phyloP scores from a whole-genome alignment of 257 asterid species.

The Oldenlandia corymbosa region DNA sequence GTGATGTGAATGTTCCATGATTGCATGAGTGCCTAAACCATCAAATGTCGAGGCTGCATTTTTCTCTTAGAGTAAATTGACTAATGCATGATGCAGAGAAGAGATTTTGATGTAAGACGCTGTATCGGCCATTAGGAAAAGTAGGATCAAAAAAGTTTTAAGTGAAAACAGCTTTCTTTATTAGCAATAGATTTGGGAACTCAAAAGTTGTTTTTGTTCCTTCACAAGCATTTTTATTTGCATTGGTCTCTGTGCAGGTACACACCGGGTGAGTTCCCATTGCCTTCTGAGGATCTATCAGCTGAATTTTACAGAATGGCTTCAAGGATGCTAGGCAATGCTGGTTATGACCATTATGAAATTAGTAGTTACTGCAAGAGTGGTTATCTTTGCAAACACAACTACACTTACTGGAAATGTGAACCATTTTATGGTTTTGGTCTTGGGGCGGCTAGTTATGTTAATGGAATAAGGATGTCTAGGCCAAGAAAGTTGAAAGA shows the following conservation, averaged over 20 bases:
- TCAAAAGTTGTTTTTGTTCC: not conserved
- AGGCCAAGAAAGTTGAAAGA: constrained; percentile 86
- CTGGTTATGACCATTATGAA: constrained; percentile 86
- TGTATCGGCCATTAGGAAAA: not conserved
- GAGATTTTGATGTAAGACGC: not conserved
- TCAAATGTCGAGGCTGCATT: not conserved
- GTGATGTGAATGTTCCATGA: not conserved
- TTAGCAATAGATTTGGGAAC: not conserved
- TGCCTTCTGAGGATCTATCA: constrained; percentile 79
- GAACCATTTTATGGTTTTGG: constrained; percentile 77
- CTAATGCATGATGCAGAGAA: no score
- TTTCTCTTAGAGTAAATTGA: no score
- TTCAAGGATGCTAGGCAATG: constrained; percentile 56
- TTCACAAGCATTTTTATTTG: not conserved
- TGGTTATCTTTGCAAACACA: constrained; percentile 84
- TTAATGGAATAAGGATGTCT: constrained; percentile 62
- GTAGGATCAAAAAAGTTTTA: not conserved
- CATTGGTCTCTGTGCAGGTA: constrained; percentile 46
- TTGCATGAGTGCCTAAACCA: not conserved
- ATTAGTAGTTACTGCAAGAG: constrained; percentile 82
- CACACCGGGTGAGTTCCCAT: constrained; percentile 78
- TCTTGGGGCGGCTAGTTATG: constrained; percentile 79
- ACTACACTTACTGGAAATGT: constrained; percentile 77
- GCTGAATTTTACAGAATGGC: constrained; percentile 83
- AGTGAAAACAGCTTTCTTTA: no score